Conservation (phyloP, 108 stramenopile genomes). For the Pseudonitzschia pungens region DNA sequence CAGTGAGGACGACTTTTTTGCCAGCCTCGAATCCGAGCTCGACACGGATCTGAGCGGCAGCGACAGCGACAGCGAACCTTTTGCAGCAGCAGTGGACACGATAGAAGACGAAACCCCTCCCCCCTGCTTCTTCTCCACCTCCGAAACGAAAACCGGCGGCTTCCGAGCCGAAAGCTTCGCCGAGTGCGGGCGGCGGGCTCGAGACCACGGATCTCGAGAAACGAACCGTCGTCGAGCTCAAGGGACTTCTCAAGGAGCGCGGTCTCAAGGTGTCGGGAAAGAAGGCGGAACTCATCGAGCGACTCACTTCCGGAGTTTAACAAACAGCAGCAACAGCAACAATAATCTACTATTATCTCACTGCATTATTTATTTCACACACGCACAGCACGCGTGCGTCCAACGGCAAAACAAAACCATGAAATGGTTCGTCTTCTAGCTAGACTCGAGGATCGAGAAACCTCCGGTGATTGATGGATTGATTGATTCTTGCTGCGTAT, state of each 20-base stretch:
- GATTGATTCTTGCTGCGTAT: no score
- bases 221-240: conserved; percentile 71
- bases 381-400: no score
- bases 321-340: no score
- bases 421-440: no score
- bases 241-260: conserved; percentile 64
- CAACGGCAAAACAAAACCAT: no score
- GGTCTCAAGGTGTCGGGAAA: conserved; percentile 86
- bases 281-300: conserved; percentile 80
- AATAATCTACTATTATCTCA: no score
- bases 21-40: conserved; percentile 62
- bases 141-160: not conserved
- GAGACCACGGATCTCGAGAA: conserved; percentile 22
- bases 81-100: no score
- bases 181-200: not conserved
- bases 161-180: not conserved
- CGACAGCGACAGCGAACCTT: not conserved
- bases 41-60: not conserved
- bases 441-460: no score
- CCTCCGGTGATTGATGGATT: no score
- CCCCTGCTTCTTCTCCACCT: not conserved
- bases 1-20: conserved; percentile 70
- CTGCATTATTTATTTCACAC: no score
- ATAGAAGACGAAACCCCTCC: not conserved
- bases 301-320: conserved; percentile 36